Evolutionary conservation across 495 filamentous ascomycete species (phyloP).

Genomic region (Lasiosphaeriaceae sp.): DNA sequence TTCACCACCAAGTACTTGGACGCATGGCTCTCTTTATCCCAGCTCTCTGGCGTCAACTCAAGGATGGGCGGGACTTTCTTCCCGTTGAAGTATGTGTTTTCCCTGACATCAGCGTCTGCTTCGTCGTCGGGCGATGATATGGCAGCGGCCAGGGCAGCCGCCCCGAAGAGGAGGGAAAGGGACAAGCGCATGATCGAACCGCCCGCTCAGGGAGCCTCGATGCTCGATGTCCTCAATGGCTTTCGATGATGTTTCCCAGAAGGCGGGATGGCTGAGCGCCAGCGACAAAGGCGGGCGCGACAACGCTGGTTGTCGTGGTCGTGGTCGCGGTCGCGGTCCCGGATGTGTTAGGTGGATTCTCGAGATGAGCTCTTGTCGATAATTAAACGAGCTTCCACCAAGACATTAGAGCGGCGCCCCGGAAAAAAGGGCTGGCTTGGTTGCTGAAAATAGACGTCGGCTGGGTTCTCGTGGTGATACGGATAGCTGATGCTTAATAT

Average conservation of each 20-base stretch:
- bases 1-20: slow-evolving; percentile 47
- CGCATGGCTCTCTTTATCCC: slow-evolving; percentile 34
- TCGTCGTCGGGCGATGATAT: slow-evolving; percentile 26
- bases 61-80: slow-evolving; percentile 70
- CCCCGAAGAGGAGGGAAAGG: slow-evolving; percentile 36
- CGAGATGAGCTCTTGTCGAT: no score
- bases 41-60: slow-evolving; percentile 44
- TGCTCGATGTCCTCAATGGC: not conserved
- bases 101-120: slow-evolving; percentile 30
- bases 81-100: slow-evolving; percentile 72
- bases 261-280: no score
- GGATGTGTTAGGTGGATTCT: no score
- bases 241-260: no score
- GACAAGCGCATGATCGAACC: slow-evolving; percentile 21
- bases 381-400: no score
- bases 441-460: not conserved
- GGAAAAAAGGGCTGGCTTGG: not conserved
- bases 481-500: slow-evolving; percentile 19
- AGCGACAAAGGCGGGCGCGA: no score
- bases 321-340: no score
- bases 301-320: no score
- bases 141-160: slow-evolving; percentile 33
- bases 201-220: slow-evolving; percentile 7
- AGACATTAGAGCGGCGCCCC: not conserved
- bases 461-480: slow-evolving; percentile 11